These are phyloP conservation scores for Prunella vulgaris DNA, from an alignment of 257 asterid genomes.

Conservation along the genomic window DNA sequence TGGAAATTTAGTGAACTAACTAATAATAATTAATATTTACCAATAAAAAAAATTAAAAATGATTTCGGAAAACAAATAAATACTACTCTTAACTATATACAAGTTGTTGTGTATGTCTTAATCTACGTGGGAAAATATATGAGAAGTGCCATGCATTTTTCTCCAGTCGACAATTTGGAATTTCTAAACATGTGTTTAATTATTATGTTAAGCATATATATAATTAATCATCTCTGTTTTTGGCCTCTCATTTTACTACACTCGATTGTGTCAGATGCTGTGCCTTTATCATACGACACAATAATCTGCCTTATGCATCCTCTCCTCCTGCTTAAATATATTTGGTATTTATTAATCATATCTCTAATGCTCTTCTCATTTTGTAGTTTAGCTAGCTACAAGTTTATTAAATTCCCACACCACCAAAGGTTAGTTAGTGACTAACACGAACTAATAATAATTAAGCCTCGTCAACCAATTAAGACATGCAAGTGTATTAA, in stretches of 20 bases:
- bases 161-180: slow-evolving; percentile 21
- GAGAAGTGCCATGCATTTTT: no score
- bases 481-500: no score
- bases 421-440: background rate
- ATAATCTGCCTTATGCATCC: slow-evolving; percentile 14
- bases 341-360: background rate
- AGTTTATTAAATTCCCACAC: background rate
- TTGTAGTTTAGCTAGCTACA: slow-evolving; percentile 7
- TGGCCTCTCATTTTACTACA: background rate
- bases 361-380: background rate
- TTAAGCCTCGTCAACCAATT: no score
- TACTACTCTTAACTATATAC: no score
- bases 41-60: no score
- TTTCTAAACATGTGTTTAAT: slow-evolving; percentile 36
- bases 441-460: background rate
- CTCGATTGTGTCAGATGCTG: slow-evolving; percentile 33
- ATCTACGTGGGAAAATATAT: no score
- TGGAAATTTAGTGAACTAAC: no score
- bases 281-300: slow-evolving; percentile 19
- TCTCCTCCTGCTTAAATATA: background rate
- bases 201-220: slow-evolving; percentile 20
- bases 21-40: no score
- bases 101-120: no score
- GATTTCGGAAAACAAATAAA: no score
- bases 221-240: background rate